phyloP scores from a whole-genome alignment of 2,329 filamentous ascomycete species.

The Hymenoscyphus fructigenus region DNA sequence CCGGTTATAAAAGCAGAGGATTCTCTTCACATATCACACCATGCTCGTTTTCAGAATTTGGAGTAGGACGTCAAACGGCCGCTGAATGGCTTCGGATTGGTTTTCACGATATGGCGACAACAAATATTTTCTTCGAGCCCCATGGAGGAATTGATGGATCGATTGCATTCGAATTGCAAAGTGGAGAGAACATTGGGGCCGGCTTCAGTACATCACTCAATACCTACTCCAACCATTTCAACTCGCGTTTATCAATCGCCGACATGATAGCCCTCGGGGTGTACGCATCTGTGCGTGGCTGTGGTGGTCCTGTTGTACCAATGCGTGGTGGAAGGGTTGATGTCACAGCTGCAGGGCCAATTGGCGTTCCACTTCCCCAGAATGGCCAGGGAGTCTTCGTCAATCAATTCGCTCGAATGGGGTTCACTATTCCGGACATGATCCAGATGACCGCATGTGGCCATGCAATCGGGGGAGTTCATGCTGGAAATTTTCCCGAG shows the following conservation, averaged over 20 bases:
- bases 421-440: slow-evolving; percentile 57
- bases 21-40: slow-evolving; percentile 58
- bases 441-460: slow-evolving; percentile 61
- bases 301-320: slow-evolving; percentile 56
- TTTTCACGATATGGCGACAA: slow-evolving; percentile 62
- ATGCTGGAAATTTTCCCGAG: slow-evolving; percentile 51
- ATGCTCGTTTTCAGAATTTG: slow-evolving; percentile 53
- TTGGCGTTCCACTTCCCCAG: slow-evolving; percentile 57
- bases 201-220: slow-evolving; percentile 54
- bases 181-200: slow-evolving; percentile 56
- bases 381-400: slow-evolving; percentile 52
- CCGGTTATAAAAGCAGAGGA: slow-evolving; percentile 52
- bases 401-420: slow-evolving; percentile 57
- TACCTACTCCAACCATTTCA: slow-evolving; percentile 55
- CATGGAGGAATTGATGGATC: slow-evolving; percentile 59
- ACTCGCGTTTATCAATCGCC: slow-evolving; percentile 50
- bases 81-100: slow-evolving; percentile 62
- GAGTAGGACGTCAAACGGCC: slow-evolving; percentile 55
- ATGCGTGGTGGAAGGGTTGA: slow-evolving; percentile 55
- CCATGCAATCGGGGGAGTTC: slow-evolving; percentile 60
- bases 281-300: slow-evolving; percentile 57
- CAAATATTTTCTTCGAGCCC: slow-evolving; percentile 44
- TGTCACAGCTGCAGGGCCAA: slow-evolving; percentile 46
- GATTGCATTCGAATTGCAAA: slow-evolving; percentile 56
- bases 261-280: slow-evolving; percentile 60